Evolutionary conservation across 2,329 filamentous ascomycete genomes (phyloP).

Genomic region (Trichoderma koningiopsis): DNA sequence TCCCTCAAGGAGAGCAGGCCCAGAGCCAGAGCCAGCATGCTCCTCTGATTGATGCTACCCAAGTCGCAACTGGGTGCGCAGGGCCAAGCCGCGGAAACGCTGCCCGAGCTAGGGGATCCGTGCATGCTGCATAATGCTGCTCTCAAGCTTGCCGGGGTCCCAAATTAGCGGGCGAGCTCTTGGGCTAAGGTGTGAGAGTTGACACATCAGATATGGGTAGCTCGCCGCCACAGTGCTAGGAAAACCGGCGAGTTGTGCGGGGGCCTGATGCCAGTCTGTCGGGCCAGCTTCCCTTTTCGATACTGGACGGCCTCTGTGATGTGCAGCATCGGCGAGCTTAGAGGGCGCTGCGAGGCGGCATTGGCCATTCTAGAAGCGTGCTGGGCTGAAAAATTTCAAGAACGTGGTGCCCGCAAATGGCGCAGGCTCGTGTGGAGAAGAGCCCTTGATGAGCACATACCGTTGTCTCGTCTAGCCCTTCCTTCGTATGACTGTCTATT

Average conservation of each 20-base stretch:
- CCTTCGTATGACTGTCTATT: not conserved
- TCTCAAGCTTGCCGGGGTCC: slow-evolving; percentile 14
- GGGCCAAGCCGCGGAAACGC: slow-evolving; percentile 21
- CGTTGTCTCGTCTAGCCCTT: not conserved
- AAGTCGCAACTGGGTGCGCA: not conserved
- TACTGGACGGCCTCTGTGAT: not conserved
- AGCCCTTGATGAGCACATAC: not conserved
- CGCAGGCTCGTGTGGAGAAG: not conserved
- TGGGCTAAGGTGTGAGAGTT: slow-evolving; percentile 17
- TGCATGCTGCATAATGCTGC: slow-evolving; percentile 19
- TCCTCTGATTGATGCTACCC: not conserved
- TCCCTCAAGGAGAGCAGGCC: not conserved
- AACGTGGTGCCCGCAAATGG: not conserved
- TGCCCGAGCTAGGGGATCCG: slow-evolving; percentile 15
- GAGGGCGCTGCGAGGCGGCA: not conserved
- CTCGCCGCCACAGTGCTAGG: slow-evolving; percentile 20
- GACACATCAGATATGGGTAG: slow-evolving; percentile 24
- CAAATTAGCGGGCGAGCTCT: slow-evolving; percentile 19
- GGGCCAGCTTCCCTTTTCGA: slow-evolving; percentile 27
- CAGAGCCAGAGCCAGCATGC: not conserved
- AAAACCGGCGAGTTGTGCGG: slow-evolving; percentile 17
- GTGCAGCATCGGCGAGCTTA: not conserved
- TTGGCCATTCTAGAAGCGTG: slow-evolving; percentile 20
- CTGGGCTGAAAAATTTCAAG: not conserved
- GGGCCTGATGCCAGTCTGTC: slow-evolving; percentile 28